Percentiles rank a stretch among this genome's conserved stretches.
phyloP scores from a whole-genome alignment of 2,329 filamentous ascomycete genomes.

The Monilinia aucupariae region DNA sequence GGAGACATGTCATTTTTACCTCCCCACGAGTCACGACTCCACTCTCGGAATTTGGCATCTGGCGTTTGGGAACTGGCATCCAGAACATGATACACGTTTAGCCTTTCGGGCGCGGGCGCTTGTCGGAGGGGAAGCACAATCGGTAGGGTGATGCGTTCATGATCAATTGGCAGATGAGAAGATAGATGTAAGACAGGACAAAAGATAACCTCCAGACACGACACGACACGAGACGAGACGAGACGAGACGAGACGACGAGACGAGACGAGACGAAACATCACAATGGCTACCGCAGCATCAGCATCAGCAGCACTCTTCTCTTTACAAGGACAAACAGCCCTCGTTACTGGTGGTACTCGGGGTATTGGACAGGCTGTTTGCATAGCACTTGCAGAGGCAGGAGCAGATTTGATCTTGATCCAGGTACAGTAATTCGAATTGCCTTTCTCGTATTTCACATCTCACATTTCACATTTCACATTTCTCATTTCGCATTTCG shows the following conservation, averaged over 20 bases:
- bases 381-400: conserved; percentile 37
- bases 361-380: conserved; percentile 38
- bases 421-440: conserved; percentile 31
- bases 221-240: too few relatives aligned
- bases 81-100: not conserved
- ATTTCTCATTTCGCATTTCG: too few relatives aligned
- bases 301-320: conserved; percentile 31
- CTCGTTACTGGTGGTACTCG: conserved; percentile 38
- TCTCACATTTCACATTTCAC: too few relatives aligned
- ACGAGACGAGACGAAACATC: too few relatives aligned
- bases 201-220: too few relatives aligned
- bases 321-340: conserved; percentile 37
- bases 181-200: too few relatives aligned
- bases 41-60: not conserved
- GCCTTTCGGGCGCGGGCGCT: not conserved
- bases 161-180: conserved; percentile 4
- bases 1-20: not conserved
- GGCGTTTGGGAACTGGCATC: too few relatives aligned
- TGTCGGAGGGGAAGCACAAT: not conserved
- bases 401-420: conserved; percentile 39
- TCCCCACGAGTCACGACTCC: not conserved
- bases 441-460: too few relatives aligned
- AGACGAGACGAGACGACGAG: too few relatives aligned
- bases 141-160: not conserved
- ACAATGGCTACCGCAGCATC: conserved; percentile 27